Evolutionary conservation across 192 early-diverging fungal genomes (phyloP), one percentile per base, ranked within the genome.

Genomic region (Ramicandelaber brevisporus): DNA sequence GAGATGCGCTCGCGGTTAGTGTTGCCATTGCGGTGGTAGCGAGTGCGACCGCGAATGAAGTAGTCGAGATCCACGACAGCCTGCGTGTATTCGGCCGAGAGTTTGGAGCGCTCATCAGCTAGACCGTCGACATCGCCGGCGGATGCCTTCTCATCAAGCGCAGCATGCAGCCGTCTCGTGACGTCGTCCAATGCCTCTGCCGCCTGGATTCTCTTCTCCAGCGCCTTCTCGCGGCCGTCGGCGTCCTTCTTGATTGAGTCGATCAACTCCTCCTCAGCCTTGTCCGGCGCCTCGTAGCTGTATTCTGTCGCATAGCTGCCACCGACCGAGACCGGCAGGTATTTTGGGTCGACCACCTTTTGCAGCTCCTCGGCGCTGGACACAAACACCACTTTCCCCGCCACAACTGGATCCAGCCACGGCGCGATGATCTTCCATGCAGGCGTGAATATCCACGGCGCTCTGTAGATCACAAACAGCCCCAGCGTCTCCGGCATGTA

Each of bases 361-460:
- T 52, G 41, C 16, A 85, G 40, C 5, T 70, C 65, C 18, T 81
- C 66, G 30, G 68, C 41, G 20, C 46, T 57, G 17, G 73, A 65
- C 9, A 75, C 68, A 38, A 92, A 88, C 17, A 60, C 48, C 38
- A 92, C 70, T 41, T 92, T 92, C 31, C 60, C 50, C 8, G 69
- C 82, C 2, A 92, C 87, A 7, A 87, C 77, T 6, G 87, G 80
- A 47, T 92, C 87, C 7, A 92, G 55, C 30, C 81, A 55, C 10
- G 80, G 76, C 22, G 68, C 56, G 36, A 92, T 82, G 35, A 92
- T 44, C 29, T 64, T 63, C 84, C 84, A 92, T 20, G 78, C 45
- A 31, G 71, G 73, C 19, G 68, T 63, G 46, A 92, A 92, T 34
- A 85, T 64, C 73, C 81, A 92, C n/a, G 87, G 87, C 1, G 80